These are phyloP conservation scores for Neopestalotiopsis clavispora DNA, from an alignment of 2,329 filamentous ascomycete genomes.

Conservation along the genomic window DNA sequence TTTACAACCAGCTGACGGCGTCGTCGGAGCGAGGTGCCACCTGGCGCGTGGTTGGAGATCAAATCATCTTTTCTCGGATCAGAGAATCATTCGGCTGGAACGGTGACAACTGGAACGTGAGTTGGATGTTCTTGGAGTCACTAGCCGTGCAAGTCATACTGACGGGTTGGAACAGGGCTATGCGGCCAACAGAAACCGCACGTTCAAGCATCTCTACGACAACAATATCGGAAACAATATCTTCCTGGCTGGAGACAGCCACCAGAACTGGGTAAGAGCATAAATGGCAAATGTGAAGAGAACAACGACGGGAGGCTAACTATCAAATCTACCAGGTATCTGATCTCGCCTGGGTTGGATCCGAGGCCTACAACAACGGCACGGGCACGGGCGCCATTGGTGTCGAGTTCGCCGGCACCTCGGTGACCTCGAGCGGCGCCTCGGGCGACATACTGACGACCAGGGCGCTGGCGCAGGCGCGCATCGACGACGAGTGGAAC, in stretches of 20 bases:
- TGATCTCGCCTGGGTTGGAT: conserved; percentile 63
- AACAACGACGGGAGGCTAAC: neutral
- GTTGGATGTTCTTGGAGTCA: neutral
- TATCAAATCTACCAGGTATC: conserved; percentile 32
- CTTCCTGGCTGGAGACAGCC: conserved; percentile 73
- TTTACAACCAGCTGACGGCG: conserved; percentile 63
- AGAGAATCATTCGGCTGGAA: conserved; percentile 14
- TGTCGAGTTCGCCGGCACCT: conserved; percentile 70
- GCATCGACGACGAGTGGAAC: conserved; percentile 14
- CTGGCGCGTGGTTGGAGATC: conserved; percentile 75
- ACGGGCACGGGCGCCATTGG: conserved; percentile 63
- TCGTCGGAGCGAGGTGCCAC: conserved; percentile 68
- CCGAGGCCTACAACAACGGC: conserved; percentile 53
- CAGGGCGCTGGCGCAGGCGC: neutral
- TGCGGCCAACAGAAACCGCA: conserved; percentile 72
- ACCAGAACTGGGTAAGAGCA: conserved; percentile 63
- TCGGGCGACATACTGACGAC: conserved; percentile 5
- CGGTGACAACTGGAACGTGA: conserved; percentile 8
- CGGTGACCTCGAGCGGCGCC: conserved; percentile 50
- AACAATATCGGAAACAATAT: conserved; percentile 76
- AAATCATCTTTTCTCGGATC: conserved; percentile 65
- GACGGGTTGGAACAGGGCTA: conserved; percentile 58
- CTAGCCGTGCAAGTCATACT: neutral
- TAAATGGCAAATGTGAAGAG: neutral
- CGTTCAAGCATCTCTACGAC: conserved; percentile 67